Conservation (phyloP, 306 rosid genomes). For the Rosa lucieae region DNA sequence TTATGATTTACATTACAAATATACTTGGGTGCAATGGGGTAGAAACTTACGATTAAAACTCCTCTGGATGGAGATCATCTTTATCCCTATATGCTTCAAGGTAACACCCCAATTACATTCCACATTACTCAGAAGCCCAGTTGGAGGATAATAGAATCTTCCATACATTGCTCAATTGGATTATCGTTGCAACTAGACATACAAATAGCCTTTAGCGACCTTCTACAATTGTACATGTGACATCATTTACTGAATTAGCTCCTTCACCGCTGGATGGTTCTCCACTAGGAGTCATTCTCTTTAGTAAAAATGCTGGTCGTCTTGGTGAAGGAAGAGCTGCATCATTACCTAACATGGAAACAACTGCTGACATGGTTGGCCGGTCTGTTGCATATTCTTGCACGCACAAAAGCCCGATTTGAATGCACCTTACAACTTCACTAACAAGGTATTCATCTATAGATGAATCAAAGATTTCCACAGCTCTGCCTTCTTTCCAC, state of each 20-base stretch:
- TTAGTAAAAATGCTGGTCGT: conserved; percentile 61
- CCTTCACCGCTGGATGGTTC: conserved; percentile 10
- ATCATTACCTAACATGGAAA: conserved; percentile 57
- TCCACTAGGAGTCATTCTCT: conserved; percentile 9
- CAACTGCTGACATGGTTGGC: conserved; percentile 61
- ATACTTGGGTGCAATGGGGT: too few relatives aligned
- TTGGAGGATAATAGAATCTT: too few relatives aligned
- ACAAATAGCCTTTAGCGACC: neutral
- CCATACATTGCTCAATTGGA: too few relatives aligned
- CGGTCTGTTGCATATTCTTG: conserved; percentile 60
- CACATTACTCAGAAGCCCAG: too few relatives aligned
- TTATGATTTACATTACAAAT: too few relatives aligned
- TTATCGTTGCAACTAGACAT: neutral
- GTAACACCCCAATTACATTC: too few relatives aligned
- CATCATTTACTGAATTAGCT: conserved; percentile 20
- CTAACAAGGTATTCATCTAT: conserved; percentile 17
- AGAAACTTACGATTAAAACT: too few relatives aligned
- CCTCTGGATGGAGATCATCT: too few relatives aligned
- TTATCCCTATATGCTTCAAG: too few relatives aligned
- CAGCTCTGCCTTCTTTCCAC: conserved; percentile 6
- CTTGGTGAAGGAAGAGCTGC: conserved; percentile 56
- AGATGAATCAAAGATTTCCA: conserved; percentile 42
- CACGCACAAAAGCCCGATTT: conserved; percentile 60
- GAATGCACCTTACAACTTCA: conserved; percentile 56
- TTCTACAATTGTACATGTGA: neutral